phyloP scores from a whole-genome alignment of 768 basidiomycete genomes.

The Lactifluus echinatus region DNA sequence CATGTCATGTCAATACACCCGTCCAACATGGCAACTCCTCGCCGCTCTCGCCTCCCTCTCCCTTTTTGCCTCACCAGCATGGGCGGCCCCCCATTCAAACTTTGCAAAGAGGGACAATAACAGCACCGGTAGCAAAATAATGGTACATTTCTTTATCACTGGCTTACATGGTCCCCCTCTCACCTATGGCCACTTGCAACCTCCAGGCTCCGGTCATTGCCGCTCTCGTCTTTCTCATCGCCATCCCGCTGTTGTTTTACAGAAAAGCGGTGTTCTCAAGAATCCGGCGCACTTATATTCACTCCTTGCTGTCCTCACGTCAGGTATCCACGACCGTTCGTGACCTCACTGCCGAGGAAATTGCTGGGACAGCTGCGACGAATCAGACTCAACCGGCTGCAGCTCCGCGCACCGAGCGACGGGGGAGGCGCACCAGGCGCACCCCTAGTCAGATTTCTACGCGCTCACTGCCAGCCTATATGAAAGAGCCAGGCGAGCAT shows the following conservation, averaged over 20 bases:
- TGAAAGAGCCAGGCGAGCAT: slow-evolving; percentile 76
- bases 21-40: not conserved
- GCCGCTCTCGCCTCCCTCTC: not conserved
- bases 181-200: not conserved
- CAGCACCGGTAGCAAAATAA: not conserved
- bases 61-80: not conserved
- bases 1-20: slow-evolving; percentile 12
- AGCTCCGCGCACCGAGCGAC: slow-evolving; percentile 7
- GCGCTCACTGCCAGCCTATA: slow-evolving; percentile 67
- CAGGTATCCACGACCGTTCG: slow-evolving; percentile 1
- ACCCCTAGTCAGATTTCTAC: slow-evolving; percentile 80
- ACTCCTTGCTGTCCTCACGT: not conserved
- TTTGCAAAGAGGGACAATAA: not conserved
- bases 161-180: not conserved
- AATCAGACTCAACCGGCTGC: slow-evolving; percentile 1
- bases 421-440: slow-evolving; percentile 39
- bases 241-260: not conserved
- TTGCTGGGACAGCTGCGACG: slow-evolving; percentile 11
- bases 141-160: not conserved
- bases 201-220: slow-evolving; percentile 15
- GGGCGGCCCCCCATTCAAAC: slow-evolving; percentile 8
- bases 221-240: slow-evolving; percentile 5
- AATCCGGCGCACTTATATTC: not conserved
- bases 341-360: slow-evolving; percentile 18
- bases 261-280: not conserved